phyloP scores from a whole-genome alignment of 2,329 filamentous ascomycete species.

The Berkeleyomyces basicola region DNA sequence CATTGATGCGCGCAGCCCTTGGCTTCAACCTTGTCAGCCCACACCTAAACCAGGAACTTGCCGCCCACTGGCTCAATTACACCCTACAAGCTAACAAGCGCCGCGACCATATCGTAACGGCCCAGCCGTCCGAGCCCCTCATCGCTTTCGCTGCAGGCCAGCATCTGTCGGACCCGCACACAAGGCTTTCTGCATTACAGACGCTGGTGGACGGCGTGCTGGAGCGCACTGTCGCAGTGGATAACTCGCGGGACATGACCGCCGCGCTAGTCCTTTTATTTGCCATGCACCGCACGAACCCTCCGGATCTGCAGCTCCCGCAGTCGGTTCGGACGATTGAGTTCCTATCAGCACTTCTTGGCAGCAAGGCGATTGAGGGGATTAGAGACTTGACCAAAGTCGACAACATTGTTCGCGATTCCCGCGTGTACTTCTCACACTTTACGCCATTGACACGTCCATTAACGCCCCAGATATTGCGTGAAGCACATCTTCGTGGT shows the following conservation, averaged over 20 bases:
- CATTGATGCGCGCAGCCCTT: constrained; percentile 2
- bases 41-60: constrained; percentile 4
- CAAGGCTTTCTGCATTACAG: constrained; percentile 1
- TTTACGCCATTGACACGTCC: neutral
- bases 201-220: constrained; percentile 1
- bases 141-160: constrained; percentile 8
- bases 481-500: constrained; percentile 6
- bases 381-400: neutral
- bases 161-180: constrained; percentile 5
- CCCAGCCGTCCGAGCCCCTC: constrained; percentile 10
- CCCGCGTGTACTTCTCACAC: constrained; percentile 10
- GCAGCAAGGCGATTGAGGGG: neutral
- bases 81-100: constrained; percentile 1
- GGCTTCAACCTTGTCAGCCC: constrained; percentile 4
- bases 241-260: constrained; percentile 6
- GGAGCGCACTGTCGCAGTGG: neutral
- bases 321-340: neutral
- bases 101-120: constrained; percentile 8
- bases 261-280: constrained; percentile 7
- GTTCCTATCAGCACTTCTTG: constrained; percentile 1
- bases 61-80: constrained; percentile 10
- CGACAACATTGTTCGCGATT: neutral
- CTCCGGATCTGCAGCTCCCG: neutral
- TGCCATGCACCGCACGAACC: constrained; percentile 3
- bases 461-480: neutral